Evolutionary conservation across 1,139 yeast species (phyloP), one percentile per base, ranked within the genome.

Genomic region (Debaryomycetaceae sp.): DNA sequence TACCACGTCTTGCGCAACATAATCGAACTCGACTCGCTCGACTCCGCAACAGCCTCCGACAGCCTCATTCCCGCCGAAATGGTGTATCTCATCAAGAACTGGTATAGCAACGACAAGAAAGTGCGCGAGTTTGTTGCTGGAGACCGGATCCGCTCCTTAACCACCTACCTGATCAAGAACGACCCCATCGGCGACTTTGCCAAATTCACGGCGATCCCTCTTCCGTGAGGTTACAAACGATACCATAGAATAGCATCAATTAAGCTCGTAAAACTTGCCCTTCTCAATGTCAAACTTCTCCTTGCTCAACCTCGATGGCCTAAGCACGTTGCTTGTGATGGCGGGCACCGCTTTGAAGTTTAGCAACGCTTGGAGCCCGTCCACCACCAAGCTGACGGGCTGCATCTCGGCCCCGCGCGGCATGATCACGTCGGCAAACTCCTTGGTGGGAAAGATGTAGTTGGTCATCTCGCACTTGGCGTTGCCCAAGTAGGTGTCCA

Each of bases 401-500:
- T 71, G 65, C 17, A 67, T 59, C 29, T 75, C 79, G 3, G 83
- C 79, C 1, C 86, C 88, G 31, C 80, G 64, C 3, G 95, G 95
- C 48, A 88, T 66, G 26, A 88, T 75, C 11, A 86, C 77, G 51
- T 88, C 96, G 2, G 96, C 94, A 39, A 62, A 70, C 37, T 78
- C 79, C 52, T 83, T 82, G 2, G 96, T 85, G 20, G 84, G 86
- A 28, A 71, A 71, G 10, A 88, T 80, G 49, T 71, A 83, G 42
- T 78, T 75, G 40, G 68, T 73, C 82, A 82, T 83, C 48, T 88
- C 96, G 3, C 78, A 74, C 36, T 94, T 68, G n/a, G 88, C 75
- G 9, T 68, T 61, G 29, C 70, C 72, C 41, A 88, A 53, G 50
- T 88, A 88, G 18, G 68, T 49, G 36, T 73, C 71, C 18, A 88